Conservation (phyloP, 164 flowering plant species). For the Akebia trifoliata region DNA sequence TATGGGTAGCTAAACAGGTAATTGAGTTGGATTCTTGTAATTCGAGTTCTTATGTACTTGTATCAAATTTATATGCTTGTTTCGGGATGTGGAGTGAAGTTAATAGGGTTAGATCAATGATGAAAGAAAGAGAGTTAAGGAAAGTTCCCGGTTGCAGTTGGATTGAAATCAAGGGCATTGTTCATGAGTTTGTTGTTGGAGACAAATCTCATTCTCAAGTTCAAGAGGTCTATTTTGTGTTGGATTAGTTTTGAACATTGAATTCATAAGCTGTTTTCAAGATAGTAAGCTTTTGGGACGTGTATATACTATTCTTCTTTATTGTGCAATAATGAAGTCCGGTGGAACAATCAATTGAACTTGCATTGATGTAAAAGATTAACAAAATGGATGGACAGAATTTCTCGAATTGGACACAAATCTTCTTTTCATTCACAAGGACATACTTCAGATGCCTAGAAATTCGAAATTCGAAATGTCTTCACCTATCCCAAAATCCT, state of each 20-base stretch:
- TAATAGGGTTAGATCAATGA: conserved; percentile 34
- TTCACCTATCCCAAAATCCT: no score
- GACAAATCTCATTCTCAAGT: conserved; percentile 44
- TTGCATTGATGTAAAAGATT: no score
- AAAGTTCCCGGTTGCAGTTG: conserved; percentile 70
- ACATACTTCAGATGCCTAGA: no score
- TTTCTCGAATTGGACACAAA: no score
- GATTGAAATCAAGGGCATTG: conserved; percentile 56
- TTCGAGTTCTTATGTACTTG: conserved; percentile 50
- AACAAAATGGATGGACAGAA: no score
- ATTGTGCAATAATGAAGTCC: no score
- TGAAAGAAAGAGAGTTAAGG: conserved; percentile 40
- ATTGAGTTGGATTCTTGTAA: conserved; percentile 29
- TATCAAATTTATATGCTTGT: conserved; percentile 58
- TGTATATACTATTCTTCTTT: no score
- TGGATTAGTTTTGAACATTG: conserved; percentile 16
- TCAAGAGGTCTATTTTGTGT: conserved; percentile 35
- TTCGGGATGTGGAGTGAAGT: conserved; percentile 53
- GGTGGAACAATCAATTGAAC: no score
- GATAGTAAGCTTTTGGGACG: no score
- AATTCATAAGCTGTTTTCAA: no score
- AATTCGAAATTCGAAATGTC: no score
- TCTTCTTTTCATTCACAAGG: no score
- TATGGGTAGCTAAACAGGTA: conserved; percentile 37
- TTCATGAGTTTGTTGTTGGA: conserved; percentile 55